Conservation (phyloP, 2,329 filamentous ascomycete species). For the Aspergillus sp. region DNA sequence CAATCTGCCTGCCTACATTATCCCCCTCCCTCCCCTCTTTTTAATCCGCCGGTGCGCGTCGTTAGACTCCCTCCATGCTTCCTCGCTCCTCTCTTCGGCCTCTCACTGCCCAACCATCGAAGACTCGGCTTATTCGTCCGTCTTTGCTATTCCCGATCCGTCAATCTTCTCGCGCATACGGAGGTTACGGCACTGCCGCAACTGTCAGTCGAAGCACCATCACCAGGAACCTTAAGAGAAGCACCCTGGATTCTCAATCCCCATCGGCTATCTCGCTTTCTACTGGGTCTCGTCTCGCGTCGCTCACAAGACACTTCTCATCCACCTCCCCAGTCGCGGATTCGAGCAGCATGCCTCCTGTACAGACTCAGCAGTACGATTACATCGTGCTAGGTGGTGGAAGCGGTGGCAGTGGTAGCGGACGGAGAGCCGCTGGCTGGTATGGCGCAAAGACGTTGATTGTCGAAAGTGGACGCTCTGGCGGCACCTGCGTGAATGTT, state of each 20-base stretch:
- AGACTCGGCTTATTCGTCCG: slow-evolving; percentile 13
- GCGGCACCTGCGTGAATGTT: slow-evolving; percentile 55
- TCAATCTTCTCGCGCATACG: slow-evolving; percentile 7
- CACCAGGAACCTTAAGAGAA: background rate
- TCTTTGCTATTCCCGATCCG: slow-evolving; percentile 5
- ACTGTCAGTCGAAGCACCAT: slow-evolving; percentile 1
- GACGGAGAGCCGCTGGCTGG: slow-evolving; percentile 52
- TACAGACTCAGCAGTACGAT: slow-evolving; percentile 50
- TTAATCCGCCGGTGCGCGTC: background rate
- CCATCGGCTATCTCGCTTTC: slow-evolving; percentile 14
- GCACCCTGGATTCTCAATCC: slow-evolving; percentile 25
- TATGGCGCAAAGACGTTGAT: slow-evolving; percentile 53
- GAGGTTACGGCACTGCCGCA: slow-evolving; percentile 17
- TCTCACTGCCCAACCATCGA: slow-evolving; percentile 19
- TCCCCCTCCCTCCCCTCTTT: slow-evolving; percentile 1
- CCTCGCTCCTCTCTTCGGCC: slow-evolving; percentile 19
- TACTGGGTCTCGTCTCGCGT: slow-evolving; percentile 35
- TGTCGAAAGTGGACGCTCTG: slow-evolving; percentile 50
- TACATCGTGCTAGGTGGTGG: slow-evolving; percentile 58
- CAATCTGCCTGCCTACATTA: slow-evolving; percentile 1
- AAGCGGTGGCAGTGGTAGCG: slow-evolving; percentile 52
- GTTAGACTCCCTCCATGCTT: slow-evolving; percentile 20
- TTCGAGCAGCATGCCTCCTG: slow-evolving; percentile 46
- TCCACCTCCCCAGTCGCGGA: slow-evolving; percentile 23
- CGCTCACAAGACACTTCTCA: slow-evolving; percentile 44